Evolutionary conservation across 192 early-diverging fungal species (phyloP).

Genomic region (Coemansia sp.): DNA sequence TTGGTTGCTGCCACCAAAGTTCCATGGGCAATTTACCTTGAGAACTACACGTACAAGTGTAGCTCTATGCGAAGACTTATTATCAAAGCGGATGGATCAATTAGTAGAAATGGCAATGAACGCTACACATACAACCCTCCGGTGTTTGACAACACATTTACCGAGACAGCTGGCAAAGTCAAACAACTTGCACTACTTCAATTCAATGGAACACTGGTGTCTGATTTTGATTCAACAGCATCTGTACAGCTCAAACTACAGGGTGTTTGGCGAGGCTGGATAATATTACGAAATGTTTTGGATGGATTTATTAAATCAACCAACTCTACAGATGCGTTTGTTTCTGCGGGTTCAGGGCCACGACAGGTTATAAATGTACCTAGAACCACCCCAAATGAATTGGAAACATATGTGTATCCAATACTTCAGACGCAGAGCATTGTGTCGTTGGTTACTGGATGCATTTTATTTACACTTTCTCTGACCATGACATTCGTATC

Average conservation of each 20-base stretch:
- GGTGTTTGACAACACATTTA: not conserved
- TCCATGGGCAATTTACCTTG: conserved; percentile 1
- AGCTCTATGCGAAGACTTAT: not conserved
- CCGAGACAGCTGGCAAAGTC: not conserved
- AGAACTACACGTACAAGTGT: not conserved
- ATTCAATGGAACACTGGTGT: not conserved
- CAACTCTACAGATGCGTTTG: too few relatives aligned
- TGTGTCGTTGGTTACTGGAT: not conserved
- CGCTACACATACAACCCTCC: not conserved
- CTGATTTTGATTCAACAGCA: not conserved
- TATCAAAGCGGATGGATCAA: too few relatives aligned
- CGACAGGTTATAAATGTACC: too few relatives aligned
- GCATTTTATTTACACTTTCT: not conserved
- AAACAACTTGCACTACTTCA: not conserved
- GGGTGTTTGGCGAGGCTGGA: not conserved
- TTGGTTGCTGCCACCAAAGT: conserved; percentile 4
- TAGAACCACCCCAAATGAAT: too few relatives aligned
- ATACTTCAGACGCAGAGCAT: too few relatives aligned
- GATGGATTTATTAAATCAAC: not conserved
- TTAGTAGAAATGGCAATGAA: too few relatives aligned
- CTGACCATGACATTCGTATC: not conserved
- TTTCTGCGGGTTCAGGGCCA: too few relatives aligned
- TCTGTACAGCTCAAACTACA: not conserved
- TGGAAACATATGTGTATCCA: too few relatives aligned
- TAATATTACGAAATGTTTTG: not conserved